Conservation (phyloP, 306 rosid species). For the Glycine tomentella region DNA sequence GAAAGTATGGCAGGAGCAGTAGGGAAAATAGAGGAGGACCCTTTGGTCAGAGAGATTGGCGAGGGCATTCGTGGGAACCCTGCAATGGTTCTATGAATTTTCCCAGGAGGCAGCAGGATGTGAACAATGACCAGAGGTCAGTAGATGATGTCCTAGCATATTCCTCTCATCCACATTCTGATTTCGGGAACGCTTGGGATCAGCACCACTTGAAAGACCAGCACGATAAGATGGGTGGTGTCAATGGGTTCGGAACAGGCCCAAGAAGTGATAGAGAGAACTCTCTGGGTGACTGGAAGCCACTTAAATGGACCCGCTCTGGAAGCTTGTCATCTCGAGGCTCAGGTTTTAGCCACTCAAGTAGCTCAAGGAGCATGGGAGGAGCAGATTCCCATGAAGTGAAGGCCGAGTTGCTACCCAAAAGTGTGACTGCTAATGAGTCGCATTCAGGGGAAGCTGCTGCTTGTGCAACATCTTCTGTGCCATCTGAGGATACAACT, state of each 20-base stretch:
- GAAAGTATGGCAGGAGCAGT: conserved; percentile 71
- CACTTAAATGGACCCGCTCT: conserved; percentile 89
- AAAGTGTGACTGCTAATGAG: conserved; percentile 61
- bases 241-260: conserved; percentile 64
- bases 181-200: conserved; percentile 74
- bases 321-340: conserved; percentile 91
- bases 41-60: conserved; percentile 73
- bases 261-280: conserved; percentile 71
- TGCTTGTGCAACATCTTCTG: conserved; percentile 74
- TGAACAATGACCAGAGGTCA: conserved; percentile 65
- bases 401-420: conserved; percentile 65
- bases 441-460: conserved; percentile 78
- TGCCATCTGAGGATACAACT: conserved; percentile 68
- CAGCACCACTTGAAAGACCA: conserved; percentile 73
- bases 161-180: conserved; percentile 66
- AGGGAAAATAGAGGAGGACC: conserved; percentile 80
- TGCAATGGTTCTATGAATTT: conserved; percentile 58
- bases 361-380: conserved; percentile 74
- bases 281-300: conserved; percentile 85
- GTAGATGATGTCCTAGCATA: conserved; percentile 62
- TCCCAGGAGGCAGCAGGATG: conserved; percentile 62
- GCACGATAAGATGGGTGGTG: conserved; percentile 71
- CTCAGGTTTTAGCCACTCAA: conserved; percentile 86
- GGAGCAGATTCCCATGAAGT: conserved; percentile 68
- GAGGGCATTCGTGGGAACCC: conserved; percentile 74